Conservation (phyloP, 1,139 yeast genomes). For the Scheffersomyces segobiensis region DNA sequence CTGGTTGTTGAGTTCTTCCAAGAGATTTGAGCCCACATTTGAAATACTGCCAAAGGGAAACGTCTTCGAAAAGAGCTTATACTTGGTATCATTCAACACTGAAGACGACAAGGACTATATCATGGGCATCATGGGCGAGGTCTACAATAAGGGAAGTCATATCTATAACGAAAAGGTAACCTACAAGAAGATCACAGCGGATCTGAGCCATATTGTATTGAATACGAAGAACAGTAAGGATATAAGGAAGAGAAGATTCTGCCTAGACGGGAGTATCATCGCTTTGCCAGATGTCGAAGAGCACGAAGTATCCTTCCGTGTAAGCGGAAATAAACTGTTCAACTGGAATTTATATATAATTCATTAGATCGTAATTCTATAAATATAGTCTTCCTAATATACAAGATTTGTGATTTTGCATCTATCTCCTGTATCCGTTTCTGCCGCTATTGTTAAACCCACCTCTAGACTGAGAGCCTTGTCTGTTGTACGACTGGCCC, state of each 20-base stretch:
- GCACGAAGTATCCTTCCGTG: conserved; percentile 15
- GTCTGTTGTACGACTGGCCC: conserved; percentile 10
- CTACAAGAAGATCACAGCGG: conserved; percentile 35
- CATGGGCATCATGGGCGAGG: conserved; percentile 58
- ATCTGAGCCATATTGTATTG: conserved; percentile 26
- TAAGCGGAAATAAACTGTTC: conserved; percentile 21
- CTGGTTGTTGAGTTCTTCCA: conserved; percentile 62
- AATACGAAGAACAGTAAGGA: conserved; percentile 17
- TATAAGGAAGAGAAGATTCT: conserved; percentile 39
- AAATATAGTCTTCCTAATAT: not conserved
- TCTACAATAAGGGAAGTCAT: conserved; percentile 60
- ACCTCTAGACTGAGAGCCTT: conserved; percentile 4
- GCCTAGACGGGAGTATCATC: conserved; percentile 55
- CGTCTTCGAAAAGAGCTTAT: conserved; percentile 50
- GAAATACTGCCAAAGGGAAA: conserved; percentile 71
- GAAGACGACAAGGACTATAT: conserved; percentile 33
- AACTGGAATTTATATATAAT: conserved; percentile 24
- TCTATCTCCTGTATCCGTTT: not conserved
- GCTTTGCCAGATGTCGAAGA: conserved; percentile 27
- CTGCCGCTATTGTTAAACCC: not conserved
- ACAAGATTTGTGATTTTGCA: not conserved
- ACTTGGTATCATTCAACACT: conserved; percentile 55
- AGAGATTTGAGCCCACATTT: conserved; percentile 67
- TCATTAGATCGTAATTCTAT: conserved; percentile 2
- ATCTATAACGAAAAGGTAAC: conserved; percentile 43